A percentile compares a stretch with the other conserved stretches of the same genome.
Evolutionary conservation across 2,329 filamentous ascomycete genomes (phyloP).

Genomic region (Colletotrichum sp.): DNA sequence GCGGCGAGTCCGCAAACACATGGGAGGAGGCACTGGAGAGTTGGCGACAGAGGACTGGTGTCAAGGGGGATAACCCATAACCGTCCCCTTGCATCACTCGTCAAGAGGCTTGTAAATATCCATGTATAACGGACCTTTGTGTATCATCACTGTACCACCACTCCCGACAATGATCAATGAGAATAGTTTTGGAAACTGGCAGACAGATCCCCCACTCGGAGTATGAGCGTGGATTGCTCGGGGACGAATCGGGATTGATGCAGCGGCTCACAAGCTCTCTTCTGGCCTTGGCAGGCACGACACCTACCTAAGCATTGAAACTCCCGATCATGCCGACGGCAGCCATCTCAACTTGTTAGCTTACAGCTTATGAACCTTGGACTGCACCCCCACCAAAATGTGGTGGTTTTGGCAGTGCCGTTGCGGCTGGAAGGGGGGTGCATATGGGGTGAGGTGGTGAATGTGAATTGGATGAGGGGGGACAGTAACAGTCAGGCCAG

Average conservation of each 20-base stretch:
- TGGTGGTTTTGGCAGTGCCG: not conserved
- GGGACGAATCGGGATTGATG: not conserved
- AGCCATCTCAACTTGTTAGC: not conserved
- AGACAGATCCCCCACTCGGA: not conserved
- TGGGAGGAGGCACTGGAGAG: constrained; percentile 71
- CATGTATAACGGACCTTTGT: not conserved
- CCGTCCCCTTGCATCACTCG: not conserved
- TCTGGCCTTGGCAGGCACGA: not conserved
- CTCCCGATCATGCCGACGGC: not conserved
- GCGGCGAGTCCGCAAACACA: constrained; percentile 60
- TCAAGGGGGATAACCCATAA: not conserved
- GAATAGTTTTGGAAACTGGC: not conserved
- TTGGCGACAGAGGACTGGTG: constrained; percentile 49
- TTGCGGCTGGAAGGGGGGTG: not conserved
- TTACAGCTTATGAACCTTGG: not conserved
- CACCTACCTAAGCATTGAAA: not conserved
- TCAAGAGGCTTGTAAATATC: not conserved
- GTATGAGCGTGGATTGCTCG: not conserved
- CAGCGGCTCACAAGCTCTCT: not conserved
- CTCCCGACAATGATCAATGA: not conserved
- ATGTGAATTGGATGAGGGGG: not conserved
- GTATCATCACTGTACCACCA: constrained; percentile 11
- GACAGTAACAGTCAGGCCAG: not conserved
- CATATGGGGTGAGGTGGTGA: not conserved
- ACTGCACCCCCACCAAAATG: not conserved